Evolutionary conservation across 179 eudicot species (phyloP).

Genomic region (Gypsophila paniculata): DNA sequence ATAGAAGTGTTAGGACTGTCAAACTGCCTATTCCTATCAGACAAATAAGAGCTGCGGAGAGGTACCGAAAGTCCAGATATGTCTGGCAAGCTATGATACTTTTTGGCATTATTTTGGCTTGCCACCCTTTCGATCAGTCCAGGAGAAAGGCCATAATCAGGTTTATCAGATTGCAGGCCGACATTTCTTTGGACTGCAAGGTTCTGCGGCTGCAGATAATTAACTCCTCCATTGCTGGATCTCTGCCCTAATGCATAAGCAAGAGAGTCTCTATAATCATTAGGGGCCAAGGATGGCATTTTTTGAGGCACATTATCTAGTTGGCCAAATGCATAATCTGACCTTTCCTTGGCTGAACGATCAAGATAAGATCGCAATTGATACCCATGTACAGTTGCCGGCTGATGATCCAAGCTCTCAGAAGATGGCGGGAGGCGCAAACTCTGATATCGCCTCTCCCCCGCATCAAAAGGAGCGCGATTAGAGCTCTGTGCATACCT

Average conservation of each 20-base stretch:
- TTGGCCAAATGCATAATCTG: constrained; percentile 41
- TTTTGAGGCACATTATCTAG: constrained; percentile 38
- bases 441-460: constrained; percentile 76
- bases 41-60: constrained; percentile 34
- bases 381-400: constrained; percentile 81
- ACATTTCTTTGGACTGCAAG: constrained; percentile 52
- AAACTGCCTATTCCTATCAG: constrained; percentile 43
- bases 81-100: constrained; percentile 85
- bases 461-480: constrained; percentile 32
- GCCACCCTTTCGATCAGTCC: constrained; percentile 35
- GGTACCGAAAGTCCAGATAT: constrained; percentile 71
- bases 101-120: constrained; percentile 43
- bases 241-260: constrained; percentile 41
- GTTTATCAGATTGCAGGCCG: constrained; percentile 46
- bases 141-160: constrained; percentile 37
- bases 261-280: constrained; percentile 44
- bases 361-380: constrained; percentile 47
- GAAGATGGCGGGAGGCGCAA: constrained; percentile 63
- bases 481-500: constrained; percentile 42
- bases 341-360: constrained; percentile 46
- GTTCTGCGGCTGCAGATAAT: constrained; percentile 45
- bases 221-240: constrained; percentile 43
- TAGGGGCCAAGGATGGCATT: constrained; percentile 43
- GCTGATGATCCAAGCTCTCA: constrained; percentile 43
- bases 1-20: constrained; percentile 34